Conservation (phyloP, 192 early-diverging fungal species). For the Diversispora eburnea region DNA sequence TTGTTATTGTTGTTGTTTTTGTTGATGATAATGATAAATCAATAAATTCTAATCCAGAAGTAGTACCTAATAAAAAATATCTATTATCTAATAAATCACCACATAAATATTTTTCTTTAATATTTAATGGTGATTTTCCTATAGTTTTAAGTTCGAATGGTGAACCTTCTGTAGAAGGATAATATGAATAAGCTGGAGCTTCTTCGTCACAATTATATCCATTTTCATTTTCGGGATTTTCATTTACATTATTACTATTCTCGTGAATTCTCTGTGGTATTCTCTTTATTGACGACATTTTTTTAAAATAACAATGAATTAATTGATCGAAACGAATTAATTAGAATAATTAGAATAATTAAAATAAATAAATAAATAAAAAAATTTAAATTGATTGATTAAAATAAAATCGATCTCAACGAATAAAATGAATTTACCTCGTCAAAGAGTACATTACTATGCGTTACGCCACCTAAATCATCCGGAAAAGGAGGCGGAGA, state of each 20-base stretch:
- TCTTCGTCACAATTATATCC: neutral
- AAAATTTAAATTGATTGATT: neutral
- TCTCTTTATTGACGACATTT: too few relatives aligned
- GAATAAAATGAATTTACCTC: neutral
- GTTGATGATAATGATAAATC: slow-evolving; percentile 14
- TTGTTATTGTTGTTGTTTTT: too few relatives aligned
- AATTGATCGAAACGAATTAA: too few relatives aligned
- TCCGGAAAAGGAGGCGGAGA: slow-evolving; percentile 16
- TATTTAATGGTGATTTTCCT: slow-evolving; percentile 2
- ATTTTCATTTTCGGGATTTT: neutral
- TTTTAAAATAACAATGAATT: too few relatives aligned
- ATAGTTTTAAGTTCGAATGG: slow-evolving; percentile 19
- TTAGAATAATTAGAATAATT: too few relatives aligned
- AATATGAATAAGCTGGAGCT: slow-evolving; percentile 17
- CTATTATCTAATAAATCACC: slow-evolving; percentile 16
- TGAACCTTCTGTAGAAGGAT: slow-evolving; percentile 5
- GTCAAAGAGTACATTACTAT: neutral
- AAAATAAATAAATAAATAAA: too few relatives aligned
- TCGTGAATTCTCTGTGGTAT: too few relatives aligned
- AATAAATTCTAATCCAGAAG: slow-evolving; percentile 12
- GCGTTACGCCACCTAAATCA: too few relatives aligned
- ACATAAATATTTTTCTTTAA: slow-evolving; percentile 23
- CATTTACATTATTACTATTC: neutral
- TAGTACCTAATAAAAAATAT: slow-evolving; percentile 21
- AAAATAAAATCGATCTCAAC: neutral